phyloP scores from a whole-genome alignment of 2,329 filamentous ascomycete species.

The Ambrosiella xylebori region DNA sequence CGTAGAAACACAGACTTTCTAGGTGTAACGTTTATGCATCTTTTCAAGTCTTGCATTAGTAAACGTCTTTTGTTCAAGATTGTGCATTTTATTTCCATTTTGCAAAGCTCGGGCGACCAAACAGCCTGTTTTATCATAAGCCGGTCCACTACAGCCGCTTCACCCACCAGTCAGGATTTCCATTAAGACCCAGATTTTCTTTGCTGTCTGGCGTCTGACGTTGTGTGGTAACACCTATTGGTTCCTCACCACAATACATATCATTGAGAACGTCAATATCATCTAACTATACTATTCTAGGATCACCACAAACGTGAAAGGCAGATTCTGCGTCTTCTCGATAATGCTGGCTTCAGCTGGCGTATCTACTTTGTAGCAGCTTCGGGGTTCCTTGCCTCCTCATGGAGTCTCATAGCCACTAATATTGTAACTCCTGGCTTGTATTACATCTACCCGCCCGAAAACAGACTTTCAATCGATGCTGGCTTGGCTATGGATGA shows the following conservation, averaged over 20 bases:
- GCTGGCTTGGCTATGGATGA: constrained; percentile 15
- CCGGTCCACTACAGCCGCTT: too few species aligned
- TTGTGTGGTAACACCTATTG: too few species aligned
- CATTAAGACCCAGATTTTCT: too few species aligned
- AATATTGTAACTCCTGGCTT: constrained; percentile 18
- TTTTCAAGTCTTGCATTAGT: too few species aligned
- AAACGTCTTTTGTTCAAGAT: too few species aligned
- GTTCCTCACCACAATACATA: not conserved
- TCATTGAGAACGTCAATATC: not conserved
- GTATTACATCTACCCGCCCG: constrained; percentile 16
- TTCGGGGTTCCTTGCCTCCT: constrained; percentile 18
- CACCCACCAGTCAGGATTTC: too few species aligned
- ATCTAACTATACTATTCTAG: not conserved
- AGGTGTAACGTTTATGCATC: not conserved
- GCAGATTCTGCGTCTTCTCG: constrained; percentile 13
- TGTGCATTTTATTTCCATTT: too few species aligned
- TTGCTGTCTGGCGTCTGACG: too few species aligned
- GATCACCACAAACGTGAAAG: constrained; percentile 7
- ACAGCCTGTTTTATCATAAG: too few species aligned
- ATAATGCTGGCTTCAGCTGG: constrained; percentile 17
- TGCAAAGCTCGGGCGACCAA: too few species aligned
- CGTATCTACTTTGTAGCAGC: constrained; percentile 17
- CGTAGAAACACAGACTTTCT: not conserved
- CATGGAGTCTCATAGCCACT: constrained; percentile 18
- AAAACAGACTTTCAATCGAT: constrained; percentile 7